These are phyloP conservation scores for Anastatica hierochuntica DNA, from an alignment of 345 rosid genomes.

Conservation along the genomic window DNA sequence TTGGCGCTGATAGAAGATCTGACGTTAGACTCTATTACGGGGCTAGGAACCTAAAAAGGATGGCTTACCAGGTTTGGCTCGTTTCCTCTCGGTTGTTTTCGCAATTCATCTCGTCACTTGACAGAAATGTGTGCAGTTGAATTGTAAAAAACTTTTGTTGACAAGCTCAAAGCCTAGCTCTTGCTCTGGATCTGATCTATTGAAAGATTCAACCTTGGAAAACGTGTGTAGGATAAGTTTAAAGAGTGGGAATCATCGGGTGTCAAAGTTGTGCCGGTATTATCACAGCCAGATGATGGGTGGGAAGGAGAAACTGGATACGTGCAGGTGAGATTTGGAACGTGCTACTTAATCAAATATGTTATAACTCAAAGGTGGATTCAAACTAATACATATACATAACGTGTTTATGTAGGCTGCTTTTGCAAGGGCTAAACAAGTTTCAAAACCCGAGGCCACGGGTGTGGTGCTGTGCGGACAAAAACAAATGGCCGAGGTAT, in stretches of 20 bases:
- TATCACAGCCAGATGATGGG: slow-evolving; percentile 74
- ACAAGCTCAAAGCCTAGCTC: neutral
- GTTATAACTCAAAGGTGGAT: neutral
- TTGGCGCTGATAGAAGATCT: slow-evolving; percentile 56
- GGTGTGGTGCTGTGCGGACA: slow-evolving; percentile 89
- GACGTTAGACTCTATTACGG: slow-evolving; percentile 92
- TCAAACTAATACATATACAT: slow-evolving; percentile 2
- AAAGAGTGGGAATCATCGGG: slow-evolving; percentile 88
- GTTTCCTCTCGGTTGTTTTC: slow-evolving; percentile 5
- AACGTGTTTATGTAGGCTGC: slow-evolving; percentile 59
- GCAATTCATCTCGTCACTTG: neutral
- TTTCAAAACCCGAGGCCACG: slow-evolving; percentile 40
- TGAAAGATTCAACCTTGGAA: neutral
- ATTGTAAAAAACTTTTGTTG: too few species aligned
- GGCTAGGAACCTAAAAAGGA: slow-evolving; percentile 80
- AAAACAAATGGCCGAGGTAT: slow-evolving; percentile 95
- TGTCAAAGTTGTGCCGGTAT: slow-evolving; percentile 71
- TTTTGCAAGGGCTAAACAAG: slow-evolving; percentile 58
- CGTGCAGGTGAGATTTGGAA: slow-evolving; percentile 54
- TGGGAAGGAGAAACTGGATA: slow-evolving; percentile 89
- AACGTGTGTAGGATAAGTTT: slow-evolving; percentile 59
- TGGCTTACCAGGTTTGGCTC: slow-evolving; percentile 88
- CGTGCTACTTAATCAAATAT: neutral
- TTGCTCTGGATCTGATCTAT: neutral
- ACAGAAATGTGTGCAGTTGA: neutral